Conservation (phyloP, 371 early-diverging fungal genomes). For the Zopfochytrium polystomum region DNA sequence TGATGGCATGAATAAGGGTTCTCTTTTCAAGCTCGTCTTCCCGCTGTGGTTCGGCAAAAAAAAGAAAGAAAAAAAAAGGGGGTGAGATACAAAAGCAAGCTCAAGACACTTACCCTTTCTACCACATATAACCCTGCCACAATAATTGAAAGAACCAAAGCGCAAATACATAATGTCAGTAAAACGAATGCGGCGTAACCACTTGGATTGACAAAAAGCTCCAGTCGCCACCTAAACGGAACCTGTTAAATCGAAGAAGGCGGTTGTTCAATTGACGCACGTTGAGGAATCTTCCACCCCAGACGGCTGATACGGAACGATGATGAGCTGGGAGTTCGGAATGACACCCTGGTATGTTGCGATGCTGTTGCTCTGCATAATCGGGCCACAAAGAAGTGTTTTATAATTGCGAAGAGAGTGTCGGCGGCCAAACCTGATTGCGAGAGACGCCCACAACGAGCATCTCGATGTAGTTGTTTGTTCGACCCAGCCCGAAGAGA, state of each 20-base stretch:
- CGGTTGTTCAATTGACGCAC: conserved; percentile 43
- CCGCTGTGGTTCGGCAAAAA: too few species aligned
- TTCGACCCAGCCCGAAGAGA: conserved; percentile 85
- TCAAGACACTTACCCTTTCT: conserved; percentile 60
- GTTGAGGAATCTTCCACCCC: conserved; percentile 50
- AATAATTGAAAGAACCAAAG: conserved; percentile 63
- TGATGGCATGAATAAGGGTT: conserved; percentile 75
- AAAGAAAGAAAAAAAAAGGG: conserved; percentile 22
- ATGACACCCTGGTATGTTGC: conserved; percentile 78
- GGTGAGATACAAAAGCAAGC: background rate
- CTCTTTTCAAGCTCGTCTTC: conserved; percentile 74
- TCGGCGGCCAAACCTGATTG: conserved; percentile 55
- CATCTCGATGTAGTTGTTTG: conserved; percentile 91
- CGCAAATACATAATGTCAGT: conserved; percentile 61
- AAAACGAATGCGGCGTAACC: conserved; percentile 76
- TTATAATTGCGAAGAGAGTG: background rate
- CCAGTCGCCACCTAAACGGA: conserved; percentile 68
- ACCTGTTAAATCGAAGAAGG: conserved; percentile 8
- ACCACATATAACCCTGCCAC: conserved; percentile 66
- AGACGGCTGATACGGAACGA: conserved; percentile 75
- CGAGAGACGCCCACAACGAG: conserved; percentile 81
- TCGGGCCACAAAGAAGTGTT: conserved; percentile 3
- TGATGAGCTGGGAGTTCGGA: conserved; percentile 87
- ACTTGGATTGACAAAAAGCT: conserved; percentile 81
- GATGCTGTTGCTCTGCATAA: conserved; percentile 41